These are phyloP conservation scores for Alloteropsis angusta DNA, from an alignment of 202 grass and related monocot genomes.

Conservation along the genomic window DNA sequence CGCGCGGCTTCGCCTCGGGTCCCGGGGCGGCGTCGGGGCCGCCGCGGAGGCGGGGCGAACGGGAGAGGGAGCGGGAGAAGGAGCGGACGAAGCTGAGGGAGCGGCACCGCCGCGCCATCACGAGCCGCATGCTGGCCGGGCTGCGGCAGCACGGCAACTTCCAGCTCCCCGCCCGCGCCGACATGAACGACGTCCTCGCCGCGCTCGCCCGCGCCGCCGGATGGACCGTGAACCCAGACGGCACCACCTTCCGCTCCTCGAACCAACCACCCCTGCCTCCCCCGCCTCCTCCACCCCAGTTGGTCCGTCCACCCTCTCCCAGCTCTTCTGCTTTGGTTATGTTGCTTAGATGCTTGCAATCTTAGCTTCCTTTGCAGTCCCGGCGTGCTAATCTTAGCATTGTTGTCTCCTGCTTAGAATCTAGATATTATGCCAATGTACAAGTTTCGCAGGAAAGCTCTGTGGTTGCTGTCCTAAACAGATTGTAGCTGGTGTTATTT, in stretches of 20 bases:
- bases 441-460: not conserved
- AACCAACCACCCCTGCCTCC: not conserved
- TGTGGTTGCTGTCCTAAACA: not conserved
- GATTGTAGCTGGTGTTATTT: not conserved
- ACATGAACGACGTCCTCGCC: constrained; percentile 99
- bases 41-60: constrained; percentile 26
- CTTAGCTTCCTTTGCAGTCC: not conserved
- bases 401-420: not conserved
- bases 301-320: constrained; percentile 40
- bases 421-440: not conserved
- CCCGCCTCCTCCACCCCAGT: constrained; percentile 22
- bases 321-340: not conserved
- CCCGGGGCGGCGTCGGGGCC: not conserved
- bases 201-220: constrained; percentile 84
- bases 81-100: constrained; percentile 92
- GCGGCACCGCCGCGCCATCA: constrained; percentile 83
- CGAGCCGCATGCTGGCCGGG: constrained; percentile 84
- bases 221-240: constrained; percentile 77
- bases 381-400: not conserved
- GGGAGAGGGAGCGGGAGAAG: constrained; percentile 81
- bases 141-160: constrained; percentile 92
- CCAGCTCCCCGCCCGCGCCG: constrained; percentile 72
- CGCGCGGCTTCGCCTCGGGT: constrained; percentile 20
- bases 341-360: not conserved
- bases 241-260: constrained; percentile 65